These are phyloP conservation scores for Yamadazyma takamatsuzukensis DNA, from an alignment of 805 yeast species.

Conservation along the genomic window DNA sequence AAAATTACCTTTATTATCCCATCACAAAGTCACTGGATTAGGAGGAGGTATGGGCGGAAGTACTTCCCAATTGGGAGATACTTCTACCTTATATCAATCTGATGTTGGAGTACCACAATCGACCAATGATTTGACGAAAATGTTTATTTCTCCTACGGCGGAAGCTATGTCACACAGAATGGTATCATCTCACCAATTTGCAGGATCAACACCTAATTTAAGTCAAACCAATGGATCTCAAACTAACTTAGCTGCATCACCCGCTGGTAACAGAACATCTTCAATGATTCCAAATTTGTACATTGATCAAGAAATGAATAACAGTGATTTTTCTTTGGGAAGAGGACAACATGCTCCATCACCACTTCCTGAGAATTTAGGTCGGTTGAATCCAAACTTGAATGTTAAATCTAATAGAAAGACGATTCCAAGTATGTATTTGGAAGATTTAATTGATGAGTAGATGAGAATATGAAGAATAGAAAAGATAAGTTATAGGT, in stretches of 20 bases:
- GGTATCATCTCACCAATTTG: conserved; percentile 19
- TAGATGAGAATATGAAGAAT: too few relatives aligned
- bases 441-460: conserved; percentile 47
- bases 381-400: conserved; percentile 5
- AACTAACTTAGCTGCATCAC: conserved; percentile 11
- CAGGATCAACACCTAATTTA: conserved; percentile 17
- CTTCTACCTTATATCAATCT: conserved; percentile 30
- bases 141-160: conserved; percentile 79
- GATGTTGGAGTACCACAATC: conserved; percentile 30
- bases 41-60: conserved; percentile 14
- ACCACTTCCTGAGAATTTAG: conserved; percentile 8
- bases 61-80: conserved; percentile 24
- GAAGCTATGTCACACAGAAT: conserved; percentile 57
- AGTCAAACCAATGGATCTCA: conserved; percentile 16
- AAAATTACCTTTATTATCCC: conserved; percentile 33
- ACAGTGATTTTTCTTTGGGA: conserved; percentile 26
- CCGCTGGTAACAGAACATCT: conserved; percentile 26
- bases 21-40: conserved; percentile 18
- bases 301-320: conserved; percentile 34
- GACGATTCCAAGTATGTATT: conserved; percentile 46
- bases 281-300: conserved; percentile 34
- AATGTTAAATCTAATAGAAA: conserved; percentile 21
- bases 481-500: too few relatives aligned
- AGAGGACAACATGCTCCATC: conserved; percentile 3
- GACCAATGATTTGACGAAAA: conserved; percentile 40